Base-by-base conservation (phyloP, 1,284 basidiomycete species). In the Cryptococcus sp. region DNA sequence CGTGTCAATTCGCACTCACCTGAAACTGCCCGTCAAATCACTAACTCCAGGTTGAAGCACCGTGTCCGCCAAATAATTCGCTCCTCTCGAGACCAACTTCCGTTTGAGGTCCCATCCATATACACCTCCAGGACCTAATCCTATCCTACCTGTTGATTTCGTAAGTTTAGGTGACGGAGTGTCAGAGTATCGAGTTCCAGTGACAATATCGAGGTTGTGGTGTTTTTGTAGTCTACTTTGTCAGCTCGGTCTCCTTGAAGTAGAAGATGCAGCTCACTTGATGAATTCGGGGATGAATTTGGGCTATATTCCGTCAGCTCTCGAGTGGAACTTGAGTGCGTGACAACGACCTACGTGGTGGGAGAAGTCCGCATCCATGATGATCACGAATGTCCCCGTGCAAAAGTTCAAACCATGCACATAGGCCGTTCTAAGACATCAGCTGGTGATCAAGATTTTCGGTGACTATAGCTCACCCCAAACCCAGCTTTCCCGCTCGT, bases 341-440 rank as follows among this genome's bases (percentile, higher is more conserved):
- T 62, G 43, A 23, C 45, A n/a, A 33, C 11, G 37, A 57, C 86
- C 52, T 76, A 91, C 90, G 70, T 95, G 91, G 72, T 95, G 91
- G 10, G 90, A 93, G 74, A 95, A 94, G 77, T 95, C 91, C 50
- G 91, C 91, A 69, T 95, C 91, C 91, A 95, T 95, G 74, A 95
- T 94, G 69, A 94, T 89, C 37, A 93, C 89, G 78, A 92, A 95
- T 75, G 90, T 89, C n/a, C 91, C 91, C 0, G 87, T 86, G 68
- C 86, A 88, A 71, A 87, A 90, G 66, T 89, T 86, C 52, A 95
- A 80, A 10, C 91, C 91, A 72, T 95, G 88, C 51, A 94, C 89
- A 73, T 95, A 95, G 23, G 91, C 91, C 13, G 91, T 93, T 52
- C 89, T 90, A 62, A 36, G 37, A 36, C 4, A 30, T 49, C 37